Percentiles rank a stretch among this genome's conserved stretches.
phyloP scores from a whole-genome alignment of 164 flowering plant species.

The Macadamia tetraphylla region DNA sequence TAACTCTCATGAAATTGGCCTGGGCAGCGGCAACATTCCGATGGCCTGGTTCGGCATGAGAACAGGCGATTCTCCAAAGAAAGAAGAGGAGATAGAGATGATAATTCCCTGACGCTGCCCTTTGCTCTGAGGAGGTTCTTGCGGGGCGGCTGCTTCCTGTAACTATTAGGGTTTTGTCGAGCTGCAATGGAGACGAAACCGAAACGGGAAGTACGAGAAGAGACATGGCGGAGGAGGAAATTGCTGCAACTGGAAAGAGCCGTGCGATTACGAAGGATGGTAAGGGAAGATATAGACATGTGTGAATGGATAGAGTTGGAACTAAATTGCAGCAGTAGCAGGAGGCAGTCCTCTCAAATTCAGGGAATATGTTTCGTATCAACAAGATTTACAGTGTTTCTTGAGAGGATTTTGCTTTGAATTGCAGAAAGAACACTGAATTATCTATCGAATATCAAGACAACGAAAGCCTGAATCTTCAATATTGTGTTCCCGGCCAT shows the following conservation, averaged over 20 bases:
- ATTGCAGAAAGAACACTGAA: no score
- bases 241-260: conserved; percentile 16
- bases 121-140: conserved; percentile 56
- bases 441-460: no score
- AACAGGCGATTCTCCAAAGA: conserved; percentile 25
- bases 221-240: conserved; percentile 18
- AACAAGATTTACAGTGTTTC: no score
- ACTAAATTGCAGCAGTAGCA: no score
- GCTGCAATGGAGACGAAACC: conserved; percentile 25
- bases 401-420: no score
- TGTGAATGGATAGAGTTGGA: neutral
- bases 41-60: conserved; percentile 61
- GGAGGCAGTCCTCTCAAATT: no score
- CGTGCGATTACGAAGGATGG: conserved; percentile 36
- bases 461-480: no score
- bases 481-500: no score
- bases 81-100: conserved; percentile 48
- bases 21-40: conserved; percentile 72
- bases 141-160: conserved; percentile 31
- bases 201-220: conserved; percentile 3
- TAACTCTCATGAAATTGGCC: conserved; percentile 95
- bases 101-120: conserved; percentile 36
- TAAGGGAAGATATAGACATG: conserved; percentile 35
- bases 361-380: no score
- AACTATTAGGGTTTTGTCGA: conserved; percentile 30